Evolutionary conservation across 345 rosid genomes (phyloP).

Genomic region (Barbarea vulgaris): DNA sequence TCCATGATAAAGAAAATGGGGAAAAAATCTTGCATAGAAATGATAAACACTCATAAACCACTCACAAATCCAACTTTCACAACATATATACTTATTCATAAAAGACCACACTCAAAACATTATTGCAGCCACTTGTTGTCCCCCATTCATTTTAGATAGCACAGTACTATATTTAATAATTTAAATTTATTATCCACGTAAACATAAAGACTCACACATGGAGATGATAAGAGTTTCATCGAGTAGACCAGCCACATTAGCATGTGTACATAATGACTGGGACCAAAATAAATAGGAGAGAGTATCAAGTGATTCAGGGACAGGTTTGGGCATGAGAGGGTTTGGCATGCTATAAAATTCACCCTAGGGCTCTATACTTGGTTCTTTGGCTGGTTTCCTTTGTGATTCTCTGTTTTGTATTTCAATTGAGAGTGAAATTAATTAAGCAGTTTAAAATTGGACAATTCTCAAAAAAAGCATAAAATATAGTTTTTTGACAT

Average conservation of each 20-base stretch:
- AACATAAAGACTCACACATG: not conserved
- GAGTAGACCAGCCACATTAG: not conserved
- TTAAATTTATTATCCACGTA: not conserved
- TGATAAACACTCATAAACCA: not conserved
- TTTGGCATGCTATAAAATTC: slow-evolving; percentile 11
- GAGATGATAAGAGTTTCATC: not conserved
- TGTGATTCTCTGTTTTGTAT: not conserved
- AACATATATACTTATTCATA: no score
- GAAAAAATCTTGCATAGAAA: no score
- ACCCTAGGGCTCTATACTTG: not conserved
- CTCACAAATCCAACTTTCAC: not conserved
- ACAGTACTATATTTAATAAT: no score
- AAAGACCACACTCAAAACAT: not conserved
- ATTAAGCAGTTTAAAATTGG: not conserved
- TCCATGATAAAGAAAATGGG: no score
- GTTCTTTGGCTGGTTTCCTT: not conserved
- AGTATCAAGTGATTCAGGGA: not conserved
- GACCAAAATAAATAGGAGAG: not conserved
- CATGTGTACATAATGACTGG: not conserved
- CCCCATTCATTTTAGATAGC: not conserved
- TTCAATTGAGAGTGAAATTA: not conserved
- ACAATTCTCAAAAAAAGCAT: no score
- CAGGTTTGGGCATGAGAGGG: slow-evolving; percentile 6
- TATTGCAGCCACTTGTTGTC: slow-evolving; percentile 2
- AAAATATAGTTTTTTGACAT: no score